Conservation (phyloP, 2,329 filamentous ascomycete genomes). For the Beauveria pseudobassiana region DNA sequence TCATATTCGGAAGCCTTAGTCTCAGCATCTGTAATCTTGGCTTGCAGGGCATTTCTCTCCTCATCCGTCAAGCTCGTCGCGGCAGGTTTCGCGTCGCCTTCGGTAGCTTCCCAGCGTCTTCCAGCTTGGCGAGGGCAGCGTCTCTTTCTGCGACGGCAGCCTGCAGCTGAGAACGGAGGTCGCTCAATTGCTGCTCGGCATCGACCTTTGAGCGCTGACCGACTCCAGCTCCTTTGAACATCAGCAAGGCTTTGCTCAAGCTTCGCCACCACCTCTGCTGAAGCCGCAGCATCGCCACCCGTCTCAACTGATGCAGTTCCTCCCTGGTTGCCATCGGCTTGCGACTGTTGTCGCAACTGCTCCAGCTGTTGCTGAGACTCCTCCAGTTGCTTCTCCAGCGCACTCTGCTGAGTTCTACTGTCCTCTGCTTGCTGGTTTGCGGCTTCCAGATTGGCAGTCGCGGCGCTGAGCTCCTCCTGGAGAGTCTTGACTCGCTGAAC, state of each 20-base stretch:
- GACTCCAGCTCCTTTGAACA: conserved; percentile 54
- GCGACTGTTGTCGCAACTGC: conserved; percentile 28
- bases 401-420: conserved; percentile 24
- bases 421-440: conserved; percentile 32
- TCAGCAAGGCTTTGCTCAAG: conserved; percentile 43
- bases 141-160: conserved; percentile 57
- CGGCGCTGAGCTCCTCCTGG: conserved; percentile 41
- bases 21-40: conserved; percentile 53
- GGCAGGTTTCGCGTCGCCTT: conserved; percentile 14
- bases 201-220: conserved; percentile 57
- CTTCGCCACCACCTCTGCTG: conserved; percentile 38
- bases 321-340: conserved; percentile 15
- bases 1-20: conserved; percentile 58
- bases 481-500: conserved; percentile 45
- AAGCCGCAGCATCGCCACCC: conserved; percentile 30
- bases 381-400: conserved; percentile 35
- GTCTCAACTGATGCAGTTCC: conserved; percentile 33
- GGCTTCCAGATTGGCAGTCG: conserved; percentile 47
- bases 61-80: conserved; percentile 40
- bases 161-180: conserved; percentile 52
- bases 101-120: conserved; percentile 27
- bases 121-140: conserved; percentile 38
- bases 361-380: conserved; percentile 36
- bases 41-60: conserved; percentile 54
- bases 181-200: conserved; percentile 56